phyloP scores from a whole-genome alignment of 176 grass and related monocot species.

The Eremochloa ophiuroides region DNA sequence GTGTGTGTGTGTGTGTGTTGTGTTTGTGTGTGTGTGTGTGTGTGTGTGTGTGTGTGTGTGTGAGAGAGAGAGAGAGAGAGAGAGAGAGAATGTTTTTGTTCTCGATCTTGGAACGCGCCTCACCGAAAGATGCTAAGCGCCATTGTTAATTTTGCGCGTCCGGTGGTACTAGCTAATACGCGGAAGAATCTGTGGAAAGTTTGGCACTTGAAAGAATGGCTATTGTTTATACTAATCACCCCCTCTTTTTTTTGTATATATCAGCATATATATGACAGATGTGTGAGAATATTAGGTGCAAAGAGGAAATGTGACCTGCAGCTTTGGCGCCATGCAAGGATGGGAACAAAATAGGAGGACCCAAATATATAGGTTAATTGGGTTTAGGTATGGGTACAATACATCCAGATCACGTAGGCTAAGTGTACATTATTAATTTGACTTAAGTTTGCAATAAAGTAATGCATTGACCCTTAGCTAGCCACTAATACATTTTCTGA shows the following conservation, averaged over 20 bases:
- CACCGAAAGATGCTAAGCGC: background rate
- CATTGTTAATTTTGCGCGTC: background rate
- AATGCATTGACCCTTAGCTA: conserved; percentile 20
- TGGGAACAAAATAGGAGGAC: conserved; percentile 28
- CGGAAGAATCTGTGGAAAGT: conserved; percentile 38
- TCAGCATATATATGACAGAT: conserved; percentile 17
- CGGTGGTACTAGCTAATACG: conserved; percentile 30
- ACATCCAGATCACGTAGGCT: background rate
- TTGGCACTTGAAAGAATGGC: conserved; percentile 16
- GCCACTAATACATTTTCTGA: background rate
- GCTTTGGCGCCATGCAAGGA: conserved; percentile 30
- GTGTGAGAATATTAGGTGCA: conserved; percentile 48
- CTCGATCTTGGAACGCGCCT: background rate
- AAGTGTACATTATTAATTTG: conserved; percentile 13
- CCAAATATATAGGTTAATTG: background rate
- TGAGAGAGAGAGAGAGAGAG: background rate
- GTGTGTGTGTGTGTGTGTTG: too few species aligned
- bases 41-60: too few species aligned
- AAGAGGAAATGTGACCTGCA: conserved; percentile 20
- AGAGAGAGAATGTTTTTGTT: background rate
- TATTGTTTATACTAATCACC: background rate
- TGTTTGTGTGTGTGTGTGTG: too few species aligned
- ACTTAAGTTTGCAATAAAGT: conserved; percentile 14
- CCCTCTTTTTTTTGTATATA: background rate
- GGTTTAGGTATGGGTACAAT: conserved; percentile 38